A percentile compares a stretch with the other conserved stretches of the same genome.
Evolutionary conservation across 1,284 basidiomycete genomes (phyloP).

Genomic region (Neolentinus lepideus): DNA sequence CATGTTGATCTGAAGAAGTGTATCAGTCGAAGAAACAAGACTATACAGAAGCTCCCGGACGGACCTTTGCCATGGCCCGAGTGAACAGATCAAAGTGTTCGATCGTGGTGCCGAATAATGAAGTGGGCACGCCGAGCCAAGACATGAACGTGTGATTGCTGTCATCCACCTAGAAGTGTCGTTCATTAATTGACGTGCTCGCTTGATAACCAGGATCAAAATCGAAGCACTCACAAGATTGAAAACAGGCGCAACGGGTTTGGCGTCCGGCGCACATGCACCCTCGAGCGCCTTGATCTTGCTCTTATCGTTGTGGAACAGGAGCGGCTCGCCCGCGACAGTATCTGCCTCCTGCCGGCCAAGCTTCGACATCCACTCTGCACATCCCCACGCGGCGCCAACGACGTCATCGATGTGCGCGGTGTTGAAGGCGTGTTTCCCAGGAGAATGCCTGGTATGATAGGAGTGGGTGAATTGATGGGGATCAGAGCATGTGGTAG

Average conservation of each 20-base stretch:
- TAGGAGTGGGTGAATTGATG: constrained; percentile 3
- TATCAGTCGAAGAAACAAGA: background rate
- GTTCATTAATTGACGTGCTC: background rate
- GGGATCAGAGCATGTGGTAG: constrained; percentile 3
- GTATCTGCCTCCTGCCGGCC: constrained; percentile 58
- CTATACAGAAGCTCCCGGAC: background rate
- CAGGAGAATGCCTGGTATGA: constrained; percentile 57
- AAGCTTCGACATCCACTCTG: constrained; percentile 60
- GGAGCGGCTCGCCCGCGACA: constrained; percentile 59
- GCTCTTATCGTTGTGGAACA: constrained; percentile 65
- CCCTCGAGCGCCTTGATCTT: constrained; percentile 56
- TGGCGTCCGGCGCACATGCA: constrained; percentile 47
- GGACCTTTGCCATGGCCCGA: constrained; percentile 62
- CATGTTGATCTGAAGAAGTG: constrained; percentile 36
- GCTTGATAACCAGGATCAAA: background rate
- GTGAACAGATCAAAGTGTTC: constrained; percentile 78
- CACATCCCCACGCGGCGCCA: constrained; percentile 68
- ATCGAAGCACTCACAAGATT: constrained; percentile 51
- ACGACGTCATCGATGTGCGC: constrained; percentile 77
- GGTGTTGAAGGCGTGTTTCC: constrained; percentile 76
- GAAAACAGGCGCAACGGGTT: constrained; percentile 70
- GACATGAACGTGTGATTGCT: constrained; percentile 71
- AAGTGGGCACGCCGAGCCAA: constrained; percentile 63
- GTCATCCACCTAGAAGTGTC: constrained; percentile 70
- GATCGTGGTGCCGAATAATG: constrained; percentile 80